Evolutionary conservation across 345 rosid species (phyloP), one percentile per base, ranked within the genome.

Genomic region (Cardamine chenopodiifolia): DNA sequence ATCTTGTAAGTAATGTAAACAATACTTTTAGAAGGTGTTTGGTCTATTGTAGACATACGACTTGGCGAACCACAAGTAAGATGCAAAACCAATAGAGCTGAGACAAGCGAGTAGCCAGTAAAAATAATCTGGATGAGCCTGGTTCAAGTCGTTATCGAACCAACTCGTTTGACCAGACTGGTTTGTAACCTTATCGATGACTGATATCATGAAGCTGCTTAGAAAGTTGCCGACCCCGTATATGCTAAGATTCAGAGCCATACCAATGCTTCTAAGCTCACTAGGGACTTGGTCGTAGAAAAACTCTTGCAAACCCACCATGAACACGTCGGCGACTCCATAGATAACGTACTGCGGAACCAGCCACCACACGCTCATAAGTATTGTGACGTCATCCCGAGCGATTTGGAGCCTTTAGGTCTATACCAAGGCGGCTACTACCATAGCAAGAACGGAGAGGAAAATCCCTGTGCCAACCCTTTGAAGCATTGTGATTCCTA

Each of bases 281-380:
- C 34, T 67, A 9, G 89, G 85, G 44, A 84, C 83, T 66, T 88
- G 89, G 70, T 81, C 86, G 15, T 86, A 87, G 81, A 87, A 85
- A 52, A 85, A 85, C 62, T 86, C 92, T 50, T 85, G 88, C 35
- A 86, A 67, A 59, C 89, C 92, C 44, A 83, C 82, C 52, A 76
- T 50, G 62, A 88, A 86, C 20, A 66, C 85, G 7, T 81, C 54
- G 0, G 82, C 18, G 49, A 76, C 39, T 7, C 82, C 84, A 17
- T 0, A 57, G 4, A 83, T 2, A 1, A 78, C 7, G 11, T 80
- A 78, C 8, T 78, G 81, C 6, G 84, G 84, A 71, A 72, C 62
- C 54, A 83, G 48, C 84, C 86, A 83, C 76, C 74, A 81, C 5
- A 78, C 79, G 5, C 84, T 78, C 79, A 72, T 72, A 0, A 54